A percentile compares a stretch with the other conserved stretches of the same genome.
These are phyloP conservation scores for Glycyrrhiza uralensis DNA, from an alignment of 306 rosid genomes.

Conservation along the genomic window DNA sequence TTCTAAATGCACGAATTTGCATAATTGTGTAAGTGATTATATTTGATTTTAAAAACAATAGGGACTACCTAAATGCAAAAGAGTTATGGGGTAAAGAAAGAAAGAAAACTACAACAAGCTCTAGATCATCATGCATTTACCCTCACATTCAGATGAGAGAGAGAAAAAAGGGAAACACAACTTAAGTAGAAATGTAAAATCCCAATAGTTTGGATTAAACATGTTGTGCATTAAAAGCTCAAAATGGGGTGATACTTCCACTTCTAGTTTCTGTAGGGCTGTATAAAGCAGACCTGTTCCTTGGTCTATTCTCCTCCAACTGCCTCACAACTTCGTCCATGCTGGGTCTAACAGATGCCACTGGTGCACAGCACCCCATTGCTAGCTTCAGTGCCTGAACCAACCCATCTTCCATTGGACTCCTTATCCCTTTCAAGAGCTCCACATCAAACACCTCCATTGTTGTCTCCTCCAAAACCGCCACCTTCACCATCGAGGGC, in stretches of 20 bases:
- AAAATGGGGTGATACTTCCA: conserved; percentile 93
- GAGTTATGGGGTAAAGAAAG: background rate
- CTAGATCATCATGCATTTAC: conserved; percentile 27
- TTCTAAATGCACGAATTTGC: background rate
- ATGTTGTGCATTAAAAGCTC: conserved; percentile 35
- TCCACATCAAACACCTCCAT: conserved; percentile 94
- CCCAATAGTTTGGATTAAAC: conserved; percentile 35
- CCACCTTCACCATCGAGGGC: conserved; percentile 91
- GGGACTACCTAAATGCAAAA: conserved; percentile 16
- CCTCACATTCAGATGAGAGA: conserved; percentile 21
- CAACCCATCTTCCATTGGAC: conserved; percentile 95
- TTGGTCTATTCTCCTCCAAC: conserved; percentile 96
- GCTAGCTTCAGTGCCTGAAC: conserved; percentile 91
- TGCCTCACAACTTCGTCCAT: conserved; percentile 98
- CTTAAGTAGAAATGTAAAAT: conserved; percentile 25
- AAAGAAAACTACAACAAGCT: conserved; percentile 12
- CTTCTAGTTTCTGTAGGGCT: conserved; percentile 98
- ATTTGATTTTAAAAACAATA: conserved; percentile 19
- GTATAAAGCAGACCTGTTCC: conserved; percentile 93
- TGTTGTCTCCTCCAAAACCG: conserved; percentile 92
- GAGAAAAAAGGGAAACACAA: conserved; percentile 5
- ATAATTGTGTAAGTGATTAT: conserved; percentile 22
- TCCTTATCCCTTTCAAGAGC: conserved; percentile 80
- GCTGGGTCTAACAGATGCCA: conserved; percentile 85
- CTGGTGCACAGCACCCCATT: conserved; percentile 99